These are phyloP conservation scores for Andrographis paniculata DNA, from an alignment of 305 asterid species.

Conservation along the genomic window DNA sequence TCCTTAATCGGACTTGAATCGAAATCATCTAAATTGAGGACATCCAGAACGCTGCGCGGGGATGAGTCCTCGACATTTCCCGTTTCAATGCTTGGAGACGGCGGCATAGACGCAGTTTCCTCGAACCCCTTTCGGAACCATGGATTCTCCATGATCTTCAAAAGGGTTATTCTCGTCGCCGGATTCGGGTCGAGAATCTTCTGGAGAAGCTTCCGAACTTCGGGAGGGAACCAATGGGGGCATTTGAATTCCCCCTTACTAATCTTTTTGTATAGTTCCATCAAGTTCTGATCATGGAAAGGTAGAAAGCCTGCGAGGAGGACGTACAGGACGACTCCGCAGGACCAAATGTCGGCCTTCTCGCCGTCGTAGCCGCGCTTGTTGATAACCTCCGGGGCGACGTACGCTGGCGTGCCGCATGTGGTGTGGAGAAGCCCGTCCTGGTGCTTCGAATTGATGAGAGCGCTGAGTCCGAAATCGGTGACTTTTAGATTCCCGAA, in stretches of 20 bases:
- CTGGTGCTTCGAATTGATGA: constrained; percentile 17
- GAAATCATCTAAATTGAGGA: neutral
- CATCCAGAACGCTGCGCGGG: constrained; percentile 19
- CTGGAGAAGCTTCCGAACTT: constrained; percentile 27
- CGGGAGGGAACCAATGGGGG: constrained; percentile 44
- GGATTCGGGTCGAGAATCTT: constrained; percentile 43
- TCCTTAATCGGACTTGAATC: neutral
- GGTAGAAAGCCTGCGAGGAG: constrained; percentile 40
- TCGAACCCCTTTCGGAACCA: constrained; percentile 37
- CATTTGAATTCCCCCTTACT: constrained; percentile 42
- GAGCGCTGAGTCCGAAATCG: constrained; percentile 61
- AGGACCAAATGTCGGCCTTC: constrained; percentile 48
- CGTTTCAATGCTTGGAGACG: neutral
- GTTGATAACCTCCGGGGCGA: constrained; percentile 67
- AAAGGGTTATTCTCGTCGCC: constrained; percentile 26
- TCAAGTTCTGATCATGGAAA: constrained; percentile 31
- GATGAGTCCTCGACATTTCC: neutral
- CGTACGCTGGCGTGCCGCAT: constrained; percentile 73
- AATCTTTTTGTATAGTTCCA: constrained; percentile 33
- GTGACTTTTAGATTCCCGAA: constrained; percentile 55
- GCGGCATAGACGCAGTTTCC: neutral
- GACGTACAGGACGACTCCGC: constrained; percentile 42
- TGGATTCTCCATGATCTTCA: constrained; percentile 30
- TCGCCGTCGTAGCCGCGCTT: constrained; percentile 61
- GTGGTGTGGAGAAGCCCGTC: constrained; percentile 64